These are phyloP conservation scores for Phaeosphaeriaceae sp. DNA, from an alignment of 2,329 filamentous ascomycete species.

Conservation along the genomic window DNA sequence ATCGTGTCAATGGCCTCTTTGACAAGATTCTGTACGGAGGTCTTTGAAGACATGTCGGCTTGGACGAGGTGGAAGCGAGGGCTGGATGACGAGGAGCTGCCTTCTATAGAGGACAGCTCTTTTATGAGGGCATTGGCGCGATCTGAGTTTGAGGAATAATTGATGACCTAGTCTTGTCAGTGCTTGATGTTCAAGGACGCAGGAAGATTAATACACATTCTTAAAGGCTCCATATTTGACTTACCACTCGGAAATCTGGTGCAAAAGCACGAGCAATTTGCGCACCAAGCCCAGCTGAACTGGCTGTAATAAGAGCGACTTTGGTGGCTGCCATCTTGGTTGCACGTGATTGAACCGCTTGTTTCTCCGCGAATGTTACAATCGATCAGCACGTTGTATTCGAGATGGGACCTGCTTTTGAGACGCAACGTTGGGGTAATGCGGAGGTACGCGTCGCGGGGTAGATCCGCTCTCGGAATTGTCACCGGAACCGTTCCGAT, in stretches of 20 bases:
- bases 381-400: too few species aligned
- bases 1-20: slow-evolving; percentile 53
- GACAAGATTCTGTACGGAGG: slow-evolving; percentile 53
- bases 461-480: background rate
- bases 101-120: slow-evolving; percentile 50
- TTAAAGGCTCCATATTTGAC: slow-evolving; percentile 16
- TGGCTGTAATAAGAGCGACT: slow-evolving; percentile 57
- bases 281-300: slow-evolving; percentile 58
- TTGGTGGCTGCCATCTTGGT: slow-evolving; percentile 48
- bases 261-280: slow-evolving; percentile 56
- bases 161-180: slow-evolving; percentile 49
- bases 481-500: background rate
- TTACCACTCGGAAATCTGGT: slow-evolving; percentile 55
- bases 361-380: background rate
- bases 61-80: slow-evolving; percentile 54
- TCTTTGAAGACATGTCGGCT: slow-evolving; percentile 54
- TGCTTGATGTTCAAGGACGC: background rate
- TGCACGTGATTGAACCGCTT: background rate
- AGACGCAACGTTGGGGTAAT: background rate
- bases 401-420: background rate
- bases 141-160: slow-evolving; percentile 55
- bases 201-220: background rate
- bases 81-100: slow-evolving; percentile 29
- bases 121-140: slow-evolving; percentile 51
- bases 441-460: background rate